Percentiles rank a stretch among this genome's conserved stretches.
Evolutionary conservation across 176 grass and related monocot species (phyloP).

Genomic region (Oryza brachyantha): DNA sequence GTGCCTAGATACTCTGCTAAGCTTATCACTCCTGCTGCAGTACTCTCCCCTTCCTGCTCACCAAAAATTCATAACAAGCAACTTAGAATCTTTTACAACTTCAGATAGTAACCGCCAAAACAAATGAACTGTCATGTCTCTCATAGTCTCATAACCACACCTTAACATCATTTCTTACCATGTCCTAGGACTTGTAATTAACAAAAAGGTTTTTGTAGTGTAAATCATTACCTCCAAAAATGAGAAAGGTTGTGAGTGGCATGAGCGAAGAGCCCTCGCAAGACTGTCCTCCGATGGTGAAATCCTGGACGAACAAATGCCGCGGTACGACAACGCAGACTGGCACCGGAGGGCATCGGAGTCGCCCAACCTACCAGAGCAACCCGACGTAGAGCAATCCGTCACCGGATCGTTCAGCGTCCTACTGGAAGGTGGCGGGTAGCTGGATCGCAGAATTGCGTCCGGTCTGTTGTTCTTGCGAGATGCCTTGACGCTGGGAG

Average conservation of each 20-base stretch:
- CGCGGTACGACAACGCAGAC: constrained; percentile 59
- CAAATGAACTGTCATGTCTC: neutral
- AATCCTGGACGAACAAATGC: constrained; percentile 68
- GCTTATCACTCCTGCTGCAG: constrained; percentile 67
- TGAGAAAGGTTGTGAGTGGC: constrained; percentile 85
- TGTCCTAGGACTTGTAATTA: neutral
- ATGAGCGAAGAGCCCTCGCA: constrained; percentile 71
- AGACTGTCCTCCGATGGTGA: constrained; percentile 73
- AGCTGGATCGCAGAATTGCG: constrained; percentile 28
- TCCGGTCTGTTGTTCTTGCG: constrained; percentile 34
- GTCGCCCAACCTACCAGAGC: constrained; percentile 29
- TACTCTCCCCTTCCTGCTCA: constrained; percentile 53
- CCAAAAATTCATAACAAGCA: constrained; percentile 3
- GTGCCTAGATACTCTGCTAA: constrained; percentile 96
- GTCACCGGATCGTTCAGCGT: constrained; percentile 36
- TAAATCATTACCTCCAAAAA: constrained; percentile 62
- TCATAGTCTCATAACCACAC: neutral
- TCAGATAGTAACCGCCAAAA: neutral
- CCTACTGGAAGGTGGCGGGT: constrained; percentile 2
- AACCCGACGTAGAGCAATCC: constrained; percentile 39
- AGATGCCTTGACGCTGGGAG: constrained; percentile 8
- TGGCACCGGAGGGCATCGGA: constrained; percentile 47
- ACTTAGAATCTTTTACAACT: neutral
- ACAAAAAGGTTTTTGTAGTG: neutral
- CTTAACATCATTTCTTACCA: neutral